phyloP scores from a whole-genome alignment of 148 eudicot species.

The Linanthus parryae region DNA sequence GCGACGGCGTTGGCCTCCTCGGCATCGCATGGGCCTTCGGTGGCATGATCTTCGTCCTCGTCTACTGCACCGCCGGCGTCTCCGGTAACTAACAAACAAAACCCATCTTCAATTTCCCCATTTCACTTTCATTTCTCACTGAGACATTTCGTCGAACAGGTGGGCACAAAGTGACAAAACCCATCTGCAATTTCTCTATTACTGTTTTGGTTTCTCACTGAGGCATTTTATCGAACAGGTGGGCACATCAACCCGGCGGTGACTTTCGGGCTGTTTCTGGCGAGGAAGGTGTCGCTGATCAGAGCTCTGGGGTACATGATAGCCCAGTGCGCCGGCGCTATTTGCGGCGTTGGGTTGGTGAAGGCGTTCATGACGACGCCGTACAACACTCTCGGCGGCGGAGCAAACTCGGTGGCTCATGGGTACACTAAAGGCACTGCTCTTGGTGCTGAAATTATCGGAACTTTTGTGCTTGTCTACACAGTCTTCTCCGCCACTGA shows the following conservation, averaged over 20 bases:
- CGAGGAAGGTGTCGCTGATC: slow-evolving; percentile 1
- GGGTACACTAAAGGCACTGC: slow-evolving; percentile 7
- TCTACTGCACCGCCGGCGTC: slow-evolving; percentile 96
- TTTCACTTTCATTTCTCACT: neutral
- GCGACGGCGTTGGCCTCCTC: slow-evolving; percentile 77
- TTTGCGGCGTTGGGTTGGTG: slow-evolving; percentile 8
- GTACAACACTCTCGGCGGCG: slow-evolving; percentile 2
- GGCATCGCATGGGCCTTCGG: slow-evolving; percentile 96
- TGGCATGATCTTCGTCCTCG: too few species aligned
- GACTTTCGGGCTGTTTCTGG: slow-evolving; percentile 4
- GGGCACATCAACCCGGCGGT: slow-evolving; percentile 57
- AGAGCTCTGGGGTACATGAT: slow-evolving; percentile 11
- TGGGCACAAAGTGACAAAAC: neutral
- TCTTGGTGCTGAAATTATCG: slow-evolving; percentile 12
- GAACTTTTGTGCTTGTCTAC: slow-evolving; percentile 10
- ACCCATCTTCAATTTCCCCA: neutral
- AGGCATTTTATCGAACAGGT: slow-evolving; percentile 24
- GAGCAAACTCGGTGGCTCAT: slow-evolving; percentile 2
- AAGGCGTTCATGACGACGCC: slow-evolving; percentile 8
- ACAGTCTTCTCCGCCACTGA: slow-evolving; percentile 10
- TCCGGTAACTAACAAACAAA: slow-evolving; percentile 36
- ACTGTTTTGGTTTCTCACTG: neutral
- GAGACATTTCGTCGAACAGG: neutral
- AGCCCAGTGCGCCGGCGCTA: slow-evolving; percentile 6
- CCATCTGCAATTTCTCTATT: neutral